Percentiles rank a stretch among this genome's conserved stretches.
Evolutionary conservation across 2,329 filamentous ascomycete genomes (phyloP).

Genomic region (Colletotrichum lindemuthianum): DNA sequence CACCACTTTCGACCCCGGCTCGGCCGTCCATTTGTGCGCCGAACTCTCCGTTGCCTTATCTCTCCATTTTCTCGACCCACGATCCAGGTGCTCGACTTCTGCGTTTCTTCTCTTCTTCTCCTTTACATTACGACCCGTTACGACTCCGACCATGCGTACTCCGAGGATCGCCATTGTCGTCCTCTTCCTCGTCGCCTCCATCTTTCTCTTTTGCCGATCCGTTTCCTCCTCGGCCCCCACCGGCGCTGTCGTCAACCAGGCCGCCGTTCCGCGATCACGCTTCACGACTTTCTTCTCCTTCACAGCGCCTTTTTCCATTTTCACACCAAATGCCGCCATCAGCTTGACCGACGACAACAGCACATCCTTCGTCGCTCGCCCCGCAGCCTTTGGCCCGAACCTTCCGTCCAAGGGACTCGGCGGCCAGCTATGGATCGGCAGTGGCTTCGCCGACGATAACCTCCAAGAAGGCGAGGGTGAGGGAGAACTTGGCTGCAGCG

Average conservation of each 20-base stretch:
- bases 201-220: constrained; percentile 66
- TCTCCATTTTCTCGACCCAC: constrained; percentile 8
- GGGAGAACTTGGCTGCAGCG: constrained; percentile 93
- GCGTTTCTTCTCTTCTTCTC: not conserved
- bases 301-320: constrained; percentile 83
- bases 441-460: constrained; percentile 85
- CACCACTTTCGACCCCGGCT: constrained; percentile 9
- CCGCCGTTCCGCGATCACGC: constrained; percentile 50
- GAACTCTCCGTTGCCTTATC: not conserved
- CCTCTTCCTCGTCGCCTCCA: constrained; percentile 62
- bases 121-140: constrained; percentile 19
- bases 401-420: constrained; percentile 82
- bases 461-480: constrained; percentile 72
- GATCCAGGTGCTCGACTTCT: constrained; percentile 11
- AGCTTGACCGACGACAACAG: constrained; percentile 98
- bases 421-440: constrained; percentile 92
- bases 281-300: constrained; percentile 74
- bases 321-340: constrained; percentile 94
- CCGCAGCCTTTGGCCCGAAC: constrained; percentile 89
- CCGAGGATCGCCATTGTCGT: constrained; percentile 64
- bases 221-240: constrained; percentile 52
- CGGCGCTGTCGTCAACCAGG: constrained; percentile 24
- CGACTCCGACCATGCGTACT: constrained; percentile 58
- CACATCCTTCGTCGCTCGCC: constrained; percentile 93
- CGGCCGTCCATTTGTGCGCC: constrained; percentile 13